These are phyloP conservation scores for Eimeria acervulina DNA, from an alignment of 169 alveolate genomes.

Conservation along the genomic window DNA sequence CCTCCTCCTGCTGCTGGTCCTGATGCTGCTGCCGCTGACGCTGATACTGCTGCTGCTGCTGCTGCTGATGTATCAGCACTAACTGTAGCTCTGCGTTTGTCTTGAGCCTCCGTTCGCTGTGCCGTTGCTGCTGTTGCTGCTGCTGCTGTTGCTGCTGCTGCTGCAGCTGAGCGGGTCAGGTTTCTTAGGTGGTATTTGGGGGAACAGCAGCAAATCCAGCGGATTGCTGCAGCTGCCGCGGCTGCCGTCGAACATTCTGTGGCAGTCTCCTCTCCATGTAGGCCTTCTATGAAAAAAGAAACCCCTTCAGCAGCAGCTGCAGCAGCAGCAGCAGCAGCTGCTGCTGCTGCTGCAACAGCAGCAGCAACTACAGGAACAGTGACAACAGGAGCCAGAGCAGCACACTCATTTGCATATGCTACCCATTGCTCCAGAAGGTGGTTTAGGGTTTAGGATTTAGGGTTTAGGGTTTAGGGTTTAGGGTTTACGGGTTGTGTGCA, in stretches of 20 bases:
- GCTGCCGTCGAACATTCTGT: slow-evolving; percentile 16
- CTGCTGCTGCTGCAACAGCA: slow-evolving; percentile 8
- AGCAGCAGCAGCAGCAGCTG: slow-evolving; percentile 28
- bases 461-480: slow-evolving; percentile 47
- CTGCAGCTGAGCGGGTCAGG: slow-evolving; percentile 45
- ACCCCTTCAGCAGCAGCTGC: not conserved
- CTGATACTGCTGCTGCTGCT: not conserved
- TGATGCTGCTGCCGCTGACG: slow-evolving; percentile 6
- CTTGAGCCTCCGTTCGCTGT: too few species aligned
- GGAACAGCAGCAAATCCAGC: slow-evolving; percentile 33
- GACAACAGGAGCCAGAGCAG: too few species aligned
- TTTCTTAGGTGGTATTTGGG: slow-evolving; percentile 54
- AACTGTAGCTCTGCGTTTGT: not conserved
- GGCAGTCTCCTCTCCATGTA: slow-evolving; percentile 44
- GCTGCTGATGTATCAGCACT: not conserved
- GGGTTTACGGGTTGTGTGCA: not conserved
- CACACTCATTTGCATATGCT: not conserved
- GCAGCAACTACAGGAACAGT: too few species aligned
- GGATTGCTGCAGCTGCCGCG: slow-evolving; percentile 13
- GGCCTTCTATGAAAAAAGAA: not conserved
- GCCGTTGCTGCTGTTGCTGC: slow-evolving; percentile 16
- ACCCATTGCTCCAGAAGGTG: not conserved
- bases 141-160: slow-evolving; percentile 50
- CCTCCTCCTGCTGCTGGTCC: not conserved
- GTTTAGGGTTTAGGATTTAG: slow-evolving; percentile 39